phyloP scores from a whole-genome alignment of 352 stramenopile genomes.

The Phytophthora capsici region DNA sequence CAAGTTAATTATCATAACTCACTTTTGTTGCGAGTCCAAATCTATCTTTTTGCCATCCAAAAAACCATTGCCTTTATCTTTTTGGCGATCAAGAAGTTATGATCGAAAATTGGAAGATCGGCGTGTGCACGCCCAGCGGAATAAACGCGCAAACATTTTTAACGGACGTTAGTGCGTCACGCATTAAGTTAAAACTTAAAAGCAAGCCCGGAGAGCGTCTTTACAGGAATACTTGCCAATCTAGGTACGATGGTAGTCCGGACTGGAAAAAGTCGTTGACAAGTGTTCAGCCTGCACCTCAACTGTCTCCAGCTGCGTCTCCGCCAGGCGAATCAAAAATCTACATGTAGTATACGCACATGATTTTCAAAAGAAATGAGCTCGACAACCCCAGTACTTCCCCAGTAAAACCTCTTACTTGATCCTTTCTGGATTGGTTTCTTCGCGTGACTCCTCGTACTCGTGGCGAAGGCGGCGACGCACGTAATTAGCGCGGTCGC shows the following conservation, averaged over 20 bases:
- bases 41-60: too few relatives aligned
- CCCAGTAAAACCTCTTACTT: slow-evolving; percentile 33
- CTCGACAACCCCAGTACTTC: background rate
- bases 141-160: too few relatives aligned
- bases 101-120: too few relatives aligned
- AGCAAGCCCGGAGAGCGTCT: too few relatives aligned
- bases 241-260: slow-evolving; percentile 64
- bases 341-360: slow-evolving; percentile 21
- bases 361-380: background rate
- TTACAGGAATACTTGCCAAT: background rate
- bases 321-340: slow-evolving; percentile 69
- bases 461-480: slow-evolving; percentile 69
- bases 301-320: slow-evolving; percentile 83
- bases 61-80: too few relatives aligned
- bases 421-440: slow-evolving; percentile 62
- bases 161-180: too few relatives aligned
- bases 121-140: too few relatives aligned
- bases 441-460: slow-evolving; percentile 69
- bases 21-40: too few relatives aligned
- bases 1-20: too few relatives aligned
- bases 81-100: too few relatives aligned
- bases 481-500: slow-evolving; percentile 71
- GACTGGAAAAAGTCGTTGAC: slow-evolving; percentile 62
- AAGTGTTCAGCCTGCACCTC: slow-evolving; percentile 75
- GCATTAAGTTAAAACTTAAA: too few relatives aligned